A percentile compares a stretch with the other conserved stretches of the same genome.
These are phyloP conservation scores for Symbiotaphrina buchneri DNA, from an alignment of 495 filamentous ascomycete genomes.

Conservation along the genomic window DNA sequence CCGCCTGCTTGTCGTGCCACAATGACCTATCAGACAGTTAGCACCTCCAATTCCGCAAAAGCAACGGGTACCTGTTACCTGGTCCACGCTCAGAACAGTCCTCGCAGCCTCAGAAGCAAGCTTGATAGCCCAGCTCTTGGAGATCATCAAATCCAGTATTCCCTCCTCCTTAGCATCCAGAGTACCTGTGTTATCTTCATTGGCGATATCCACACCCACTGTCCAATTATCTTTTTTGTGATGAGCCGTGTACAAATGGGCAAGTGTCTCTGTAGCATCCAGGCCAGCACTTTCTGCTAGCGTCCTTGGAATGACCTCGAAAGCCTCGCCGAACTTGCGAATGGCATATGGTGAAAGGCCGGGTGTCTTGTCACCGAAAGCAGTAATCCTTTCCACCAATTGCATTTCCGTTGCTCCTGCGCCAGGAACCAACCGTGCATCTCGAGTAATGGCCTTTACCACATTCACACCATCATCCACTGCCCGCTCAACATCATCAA, in stretches of 20 bases:
- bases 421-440: constrained; percentile 75
- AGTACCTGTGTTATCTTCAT: constrained; percentile 54
- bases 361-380: constrained; percentile 73
- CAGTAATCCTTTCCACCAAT: constrained; percentile 74
- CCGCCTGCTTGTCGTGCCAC: constrained; percentile 94
- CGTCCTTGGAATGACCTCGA: constrained; percentile 87
- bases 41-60: too few species aligned
- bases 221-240: constrained; percentile 73
- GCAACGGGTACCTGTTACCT: too few species aligned
- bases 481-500: constrained; percentile 92
- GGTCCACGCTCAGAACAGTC: constrained; percentile 90
- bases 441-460: constrained; percentile 93
- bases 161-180: constrained; percentile 75
- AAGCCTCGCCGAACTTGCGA: constrained; percentile 91
- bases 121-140: constrained; percentile 92
- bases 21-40: too few species aligned
- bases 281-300: constrained; percentile 86
- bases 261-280: constrained; percentile 87
- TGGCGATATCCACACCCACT: constrained; percentile 84
- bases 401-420: constrained; percentile 94
- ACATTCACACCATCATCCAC: constrained; percentile 98
- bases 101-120: constrained; percentile 85
- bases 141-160: constrained; percentile 76
- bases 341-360: constrained; percentile 89
- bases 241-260: constrained; percentile 79